phyloP scores from a whole-genome alignment of 1,284 basidiomycete species.

The Sanghuangporus baumii region DNA sequence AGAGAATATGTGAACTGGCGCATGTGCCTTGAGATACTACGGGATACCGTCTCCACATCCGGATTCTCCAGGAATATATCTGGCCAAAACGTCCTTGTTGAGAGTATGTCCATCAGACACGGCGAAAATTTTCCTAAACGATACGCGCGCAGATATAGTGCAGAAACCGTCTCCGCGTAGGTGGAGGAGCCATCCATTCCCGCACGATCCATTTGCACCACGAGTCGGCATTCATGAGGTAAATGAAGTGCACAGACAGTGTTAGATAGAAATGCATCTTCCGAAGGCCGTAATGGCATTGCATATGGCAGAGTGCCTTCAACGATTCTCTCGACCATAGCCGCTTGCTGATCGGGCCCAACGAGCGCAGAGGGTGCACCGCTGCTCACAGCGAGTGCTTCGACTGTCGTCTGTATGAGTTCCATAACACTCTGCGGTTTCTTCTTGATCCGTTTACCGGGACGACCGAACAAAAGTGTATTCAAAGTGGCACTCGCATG shows the following conservation, averaged over 20 bases:
- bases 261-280: conserved; percentile 54
- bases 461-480: conserved; percentile 38
- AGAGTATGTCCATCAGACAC: conserved; percentile 52
- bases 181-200: conserved; percentile 21
- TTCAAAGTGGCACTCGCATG: conserved; percentile 51
- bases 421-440: conserved; percentile 62
- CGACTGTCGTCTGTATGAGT: conserved; percentile 62
- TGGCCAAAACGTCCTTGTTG: conserved; percentile 62
- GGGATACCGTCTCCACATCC: conserved; percentile 57
- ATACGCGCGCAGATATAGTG: conserved; percentile 57
- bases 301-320: conserved; percentile 73
- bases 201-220: conserved; percentile 8
- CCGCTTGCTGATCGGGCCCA: conserved; percentile 55
- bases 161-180: conserved; percentile 28
- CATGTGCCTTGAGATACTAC: conserved; percentile 56
- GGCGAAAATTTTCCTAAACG: conserved; percentile 52
- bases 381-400: conserved; percentile 39
- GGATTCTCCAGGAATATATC: conserved; percentile 71
- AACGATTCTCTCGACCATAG: conserved; percentile 61
- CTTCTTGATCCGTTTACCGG: conserved; percentile 45
- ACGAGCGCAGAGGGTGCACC: conserved; percentile 40
- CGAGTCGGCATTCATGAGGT: conserved; percentile 9
- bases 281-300: conserved; percentile 48
- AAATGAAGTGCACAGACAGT: conserved; percentile 28
- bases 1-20: conserved; percentile 66